Percentiles rank a stretch among this genome's conserved stretches.
phyloP scores from a whole-genome alignment of 2,329 filamentous ascomycete genomes.

The Catunica adiposa region DNA sequence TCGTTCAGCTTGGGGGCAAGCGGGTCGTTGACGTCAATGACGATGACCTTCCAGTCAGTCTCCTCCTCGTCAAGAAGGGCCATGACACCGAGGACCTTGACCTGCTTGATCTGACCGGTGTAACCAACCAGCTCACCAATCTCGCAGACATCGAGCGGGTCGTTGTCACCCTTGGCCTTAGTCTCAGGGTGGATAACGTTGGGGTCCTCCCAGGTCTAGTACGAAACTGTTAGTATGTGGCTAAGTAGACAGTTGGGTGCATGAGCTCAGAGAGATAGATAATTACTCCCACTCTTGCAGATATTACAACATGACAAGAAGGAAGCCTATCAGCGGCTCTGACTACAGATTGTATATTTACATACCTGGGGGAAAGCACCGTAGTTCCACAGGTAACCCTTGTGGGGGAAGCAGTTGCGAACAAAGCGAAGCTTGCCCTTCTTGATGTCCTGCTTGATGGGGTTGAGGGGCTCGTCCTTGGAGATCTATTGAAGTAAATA shows the following conservation, averaged over 20 bases:
- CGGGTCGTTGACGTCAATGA: slow-evolving; percentile 96
- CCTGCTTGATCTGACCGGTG: slow-evolving; percentile 94
- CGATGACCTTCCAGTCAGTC: slow-evolving; percentile 99
- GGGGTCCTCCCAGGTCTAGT: slow-evolving; percentile 96
- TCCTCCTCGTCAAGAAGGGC: slow-evolving; percentile 97
- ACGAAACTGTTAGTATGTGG: neutral
- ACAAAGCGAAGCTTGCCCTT: slow-evolving; percentile 99
- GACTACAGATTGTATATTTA: no score
- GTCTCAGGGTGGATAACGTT: slow-evolving; percentile 93
- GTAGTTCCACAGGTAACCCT: slow-evolving; percentile 99
- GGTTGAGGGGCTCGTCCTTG: slow-evolving; percentile 96
- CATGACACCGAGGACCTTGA: slow-evolving; percentile 99
- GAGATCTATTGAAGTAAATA: slow-evolving; percentile 50
- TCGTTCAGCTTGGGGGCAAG: slow-evolving; percentile 93
- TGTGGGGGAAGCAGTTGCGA: slow-evolving; percentile 99
- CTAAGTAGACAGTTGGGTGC: neutral
- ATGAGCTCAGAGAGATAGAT: no score
- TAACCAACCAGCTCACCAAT: slow-evolving; percentile 97
- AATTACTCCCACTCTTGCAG: no score
- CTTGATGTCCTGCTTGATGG: slow-evolving; percentile 99
- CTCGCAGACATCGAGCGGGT: slow-evolving; percentile 98
- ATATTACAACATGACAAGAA: no score
- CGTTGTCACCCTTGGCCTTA: slow-evolving; percentile 99
- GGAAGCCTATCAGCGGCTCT: no score
- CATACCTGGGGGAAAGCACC: slow-evolving; percentile 93